Percentiles rank a stretch among this genome's conserved stretches.
phyloP scores from a whole-genome alignment of 1,284 basidiomycete species.

The Ceratobasidium sp. region DNA sequence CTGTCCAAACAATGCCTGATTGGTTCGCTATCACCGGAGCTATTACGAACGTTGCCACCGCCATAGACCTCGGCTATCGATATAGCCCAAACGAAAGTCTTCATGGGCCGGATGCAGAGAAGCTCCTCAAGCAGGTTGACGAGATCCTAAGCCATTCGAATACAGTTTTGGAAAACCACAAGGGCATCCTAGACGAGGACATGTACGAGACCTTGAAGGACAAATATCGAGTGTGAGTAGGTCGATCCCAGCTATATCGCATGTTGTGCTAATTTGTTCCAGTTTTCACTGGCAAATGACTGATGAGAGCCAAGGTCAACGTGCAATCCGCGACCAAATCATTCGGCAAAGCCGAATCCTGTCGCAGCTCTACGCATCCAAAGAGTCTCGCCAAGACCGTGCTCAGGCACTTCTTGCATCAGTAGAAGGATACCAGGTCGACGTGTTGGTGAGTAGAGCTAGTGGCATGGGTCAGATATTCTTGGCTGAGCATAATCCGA shows the following conservation, averaged over 20 bases:
- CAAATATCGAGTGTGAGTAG: constrained; percentile 17
- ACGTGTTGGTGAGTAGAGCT: constrained; percentile 15
- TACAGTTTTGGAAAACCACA: constrained; percentile 31
- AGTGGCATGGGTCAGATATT: not conserved
- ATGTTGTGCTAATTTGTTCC: not conserved
- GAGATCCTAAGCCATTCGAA: constrained; percentile 22
- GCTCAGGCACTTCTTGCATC: constrained; percentile 1
- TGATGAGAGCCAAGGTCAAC: constrained; percentile 18
- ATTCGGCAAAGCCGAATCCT: constrained; percentile 30
- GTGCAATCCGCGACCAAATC: constrained; percentile 23
- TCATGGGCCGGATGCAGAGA: not conserved
- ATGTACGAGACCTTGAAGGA: constrained; percentile 4
- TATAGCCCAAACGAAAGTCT: constrained; percentile 11
- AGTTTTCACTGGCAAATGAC: constrained; percentile 43
- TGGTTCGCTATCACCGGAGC: constrained; percentile 27
- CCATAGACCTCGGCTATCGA: constrained; percentile 12
- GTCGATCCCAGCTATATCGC: not conserved
- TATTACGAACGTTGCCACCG: constrained; percentile 20
- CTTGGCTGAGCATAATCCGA: not conserved
- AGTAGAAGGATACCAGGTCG: constrained; percentile 14
- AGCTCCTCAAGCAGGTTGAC: constrained; percentile 23
- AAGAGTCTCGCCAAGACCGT: constrained; percentile 3
- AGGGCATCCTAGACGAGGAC: constrained; percentile 5
- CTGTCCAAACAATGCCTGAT: constrained; percentile 25
- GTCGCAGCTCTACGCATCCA: constrained; percentile 17